phyloP scores from a whole-genome alignment of 192 early-diverging fungal species.

The Backusella tarrabulga region DNA sequence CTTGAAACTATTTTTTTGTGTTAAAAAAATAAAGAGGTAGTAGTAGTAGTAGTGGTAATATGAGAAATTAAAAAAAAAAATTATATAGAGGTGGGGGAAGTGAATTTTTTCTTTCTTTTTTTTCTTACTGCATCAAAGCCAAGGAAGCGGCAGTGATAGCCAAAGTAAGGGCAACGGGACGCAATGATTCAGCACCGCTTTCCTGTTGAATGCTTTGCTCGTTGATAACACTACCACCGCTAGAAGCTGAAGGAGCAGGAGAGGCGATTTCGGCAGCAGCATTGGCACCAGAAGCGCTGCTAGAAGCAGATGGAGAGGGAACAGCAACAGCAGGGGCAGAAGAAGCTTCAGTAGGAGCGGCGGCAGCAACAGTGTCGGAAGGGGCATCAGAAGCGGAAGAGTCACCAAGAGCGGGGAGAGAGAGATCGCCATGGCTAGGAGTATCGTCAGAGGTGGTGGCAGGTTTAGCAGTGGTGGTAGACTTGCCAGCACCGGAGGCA shows the following conservation, averaged over 20 bases:
- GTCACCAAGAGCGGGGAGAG: too few relatives aligned
- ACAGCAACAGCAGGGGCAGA: neutral
- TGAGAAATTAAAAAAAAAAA: neutral
- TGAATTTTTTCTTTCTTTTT: neutral
- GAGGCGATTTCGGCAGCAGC: neutral
- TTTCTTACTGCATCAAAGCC: neutral
- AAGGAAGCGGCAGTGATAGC: neutral
- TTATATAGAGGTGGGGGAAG: too few relatives aligned
- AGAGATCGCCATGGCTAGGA: too few relatives aligned
- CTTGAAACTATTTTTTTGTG: neutral
- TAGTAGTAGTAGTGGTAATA: neutral
- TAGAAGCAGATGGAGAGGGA: neutral
- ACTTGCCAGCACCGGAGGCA: neutral
- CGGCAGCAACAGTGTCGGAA: neutral
- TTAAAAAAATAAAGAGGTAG: neutral
- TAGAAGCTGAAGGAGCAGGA: neutral
- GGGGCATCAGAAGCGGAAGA: neutral
- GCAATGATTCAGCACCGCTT: slow-evolving; percentile 11
- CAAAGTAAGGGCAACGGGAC: neutral
- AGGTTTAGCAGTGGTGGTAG: neutral
- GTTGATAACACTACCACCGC: neutral
- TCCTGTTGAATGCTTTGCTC: neutral
- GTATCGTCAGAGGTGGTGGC: neutral
- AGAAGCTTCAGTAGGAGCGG: neutral
- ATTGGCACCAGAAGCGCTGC: neutral